Percentiles rank a stretch among this genome's conserved stretches.
phyloP scores from a whole-genome alignment of 2,329 filamentous ascomycete genomes.

The Ustilaginoidea virens region DNA sequence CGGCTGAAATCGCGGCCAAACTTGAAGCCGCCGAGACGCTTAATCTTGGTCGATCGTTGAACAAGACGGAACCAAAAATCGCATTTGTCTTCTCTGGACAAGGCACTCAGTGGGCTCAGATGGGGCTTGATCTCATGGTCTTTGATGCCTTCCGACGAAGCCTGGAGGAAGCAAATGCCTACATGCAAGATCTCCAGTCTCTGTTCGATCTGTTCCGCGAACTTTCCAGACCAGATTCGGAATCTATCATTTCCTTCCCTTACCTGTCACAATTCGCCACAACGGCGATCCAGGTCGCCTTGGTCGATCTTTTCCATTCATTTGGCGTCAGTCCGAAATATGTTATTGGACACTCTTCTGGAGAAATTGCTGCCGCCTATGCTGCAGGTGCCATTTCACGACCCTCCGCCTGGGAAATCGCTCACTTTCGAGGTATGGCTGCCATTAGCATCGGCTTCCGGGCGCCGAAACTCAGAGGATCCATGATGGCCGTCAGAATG shows the following conservation, averaged over 20 bases:
- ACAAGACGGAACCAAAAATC: slow-evolving; percentile 14
- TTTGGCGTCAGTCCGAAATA: slow-evolving; percentile 16
- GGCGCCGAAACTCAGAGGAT: slow-evolving; percentile 16
- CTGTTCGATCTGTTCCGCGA: slow-evolving; percentile 21
- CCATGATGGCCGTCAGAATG: slow-evolving; percentile 27
- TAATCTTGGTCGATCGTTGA: slow-evolving; percentile 10
- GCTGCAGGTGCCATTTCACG: slow-evolving; percentile 20
- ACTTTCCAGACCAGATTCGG: slow-evolving; percentile 12
- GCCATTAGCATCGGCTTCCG: slow-evolving; percentile 14
- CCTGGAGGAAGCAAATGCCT: slow-evolving; percentile 18
- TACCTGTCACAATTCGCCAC: slow-evolving; percentile 25
- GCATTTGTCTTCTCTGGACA: slow-evolving; percentile 29
- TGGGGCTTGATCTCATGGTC: slow-evolving; percentile 25
- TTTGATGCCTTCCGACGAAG: slow-evolving; percentile 25
- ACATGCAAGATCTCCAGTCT: slow-evolving; percentile 15
- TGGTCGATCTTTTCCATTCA: slow-evolving; percentile 22
- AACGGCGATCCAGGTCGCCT: slow-evolving; percentile 25
- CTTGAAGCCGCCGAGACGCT: slow-evolving; percentile 9
- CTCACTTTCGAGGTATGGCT: slow-evolving; percentile 24
- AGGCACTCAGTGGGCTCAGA: slow-evolving; percentile 25
- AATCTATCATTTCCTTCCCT: slow-evolving; percentile 17
- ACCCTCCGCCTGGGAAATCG: slow-evolving; percentile 23
- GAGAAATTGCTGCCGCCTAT: slow-evolving; percentile 30
- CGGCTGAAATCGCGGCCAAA: slow-evolving; percentile 16
- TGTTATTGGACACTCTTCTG: slow-evolving; percentile 30